Conservation (phyloP, 306 rosid genomes). For the Corylus heterophylla region DNA sequence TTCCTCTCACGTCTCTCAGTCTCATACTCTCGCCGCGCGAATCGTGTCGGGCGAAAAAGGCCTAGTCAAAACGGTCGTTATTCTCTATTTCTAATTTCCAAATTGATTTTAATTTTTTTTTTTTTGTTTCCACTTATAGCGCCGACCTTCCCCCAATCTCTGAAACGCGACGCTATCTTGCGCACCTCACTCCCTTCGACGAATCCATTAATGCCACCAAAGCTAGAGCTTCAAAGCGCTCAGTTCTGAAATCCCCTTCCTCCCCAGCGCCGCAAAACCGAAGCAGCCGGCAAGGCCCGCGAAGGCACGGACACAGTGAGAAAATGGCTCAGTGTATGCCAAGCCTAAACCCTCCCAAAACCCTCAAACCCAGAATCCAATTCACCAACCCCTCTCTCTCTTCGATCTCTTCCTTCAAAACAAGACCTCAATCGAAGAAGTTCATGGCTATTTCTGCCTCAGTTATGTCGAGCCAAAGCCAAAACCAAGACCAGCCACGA, state of each 20-base stretch:
- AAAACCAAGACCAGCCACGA: conserved; percentile 26
- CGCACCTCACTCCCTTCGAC: conserved; percentile 45
- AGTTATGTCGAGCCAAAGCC: conserved; percentile 36
- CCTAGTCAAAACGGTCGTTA: not conserved
- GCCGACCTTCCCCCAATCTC: conserved; percentile 31
- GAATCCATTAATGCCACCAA: conserved; percentile 32
- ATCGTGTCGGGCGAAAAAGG: conserved; percentile 8
- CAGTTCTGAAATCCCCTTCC: not conserved
- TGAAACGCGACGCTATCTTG: conserved; percentile 44
- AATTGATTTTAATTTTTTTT: not conserved
- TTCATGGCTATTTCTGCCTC: conserved; percentile 38
- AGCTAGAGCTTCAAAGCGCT: conserved; percentile 21
- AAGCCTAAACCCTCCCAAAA: conserved; percentile 66
- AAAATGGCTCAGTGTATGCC: conserved; percentile 37
- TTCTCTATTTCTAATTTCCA: not conserved
- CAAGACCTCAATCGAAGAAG: conserved; percentile 29
- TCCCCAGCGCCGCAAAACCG: not conserved
- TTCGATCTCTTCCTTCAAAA: conserved; percentile 4
- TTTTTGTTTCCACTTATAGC: conserved; percentile 9
- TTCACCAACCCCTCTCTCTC: conserved; percentile 10
- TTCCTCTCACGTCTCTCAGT: not conserved
- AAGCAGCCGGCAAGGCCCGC: not conserved
- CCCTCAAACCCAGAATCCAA: conserved; percentile 36
- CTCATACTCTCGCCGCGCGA: not conserved
- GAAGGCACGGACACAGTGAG: not conserved